phyloP scores from a whole-genome alignment of 169 alveolate genomes.

The Plasmodium gaboni region DNA sequence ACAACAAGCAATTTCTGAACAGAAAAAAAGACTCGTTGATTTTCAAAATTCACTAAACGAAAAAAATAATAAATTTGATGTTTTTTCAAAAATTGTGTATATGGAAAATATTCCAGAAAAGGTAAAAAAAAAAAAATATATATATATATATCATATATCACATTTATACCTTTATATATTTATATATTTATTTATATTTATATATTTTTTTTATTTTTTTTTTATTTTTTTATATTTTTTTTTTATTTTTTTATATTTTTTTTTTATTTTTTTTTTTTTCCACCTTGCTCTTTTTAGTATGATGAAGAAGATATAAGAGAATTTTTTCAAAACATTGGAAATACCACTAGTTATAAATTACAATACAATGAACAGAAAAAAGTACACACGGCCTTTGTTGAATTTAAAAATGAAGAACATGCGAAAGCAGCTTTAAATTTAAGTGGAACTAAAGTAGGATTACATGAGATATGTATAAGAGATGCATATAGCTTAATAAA shows the following conservation, averaged over 20 bases:
- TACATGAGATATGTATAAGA: constrained; percentile 36
- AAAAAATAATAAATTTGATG: constrained; percentile 68
- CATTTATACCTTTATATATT: constrained; percentile 2
- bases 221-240: not conserved
- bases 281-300: constrained; percentile 36
- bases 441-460: constrained; percentile 58
- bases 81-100: constrained; percentile 63
- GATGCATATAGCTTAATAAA: constrained; percentile 70
- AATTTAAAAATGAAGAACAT: constrained; percentile 76
- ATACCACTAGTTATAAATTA: constrained; percentile 57
- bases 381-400: constrained; percentile 70
- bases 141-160: not conserved
- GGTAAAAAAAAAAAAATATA: constrained; percentile 11
- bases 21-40: constrained; percentile 59
- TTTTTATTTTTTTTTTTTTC: not conserved
- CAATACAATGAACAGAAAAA: constrained; percentile 51
- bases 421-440: constrained; percentile 79
- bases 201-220: not conserved
- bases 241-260: not conserved
- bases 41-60: constrained; percentile 57
- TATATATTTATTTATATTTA: not conserved
- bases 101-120: constrained; percentile 67
- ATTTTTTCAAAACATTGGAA: constrained; percentile 77
- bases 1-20: constrained; percentile 27
- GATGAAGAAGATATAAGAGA: constrained; percentile 64